These are phyloP conservation scores for Xylariaceae sp. DNA, from an alignment of 2,329 filamentous ascomycete genomes.

Conservation along the genomic window DNA sequence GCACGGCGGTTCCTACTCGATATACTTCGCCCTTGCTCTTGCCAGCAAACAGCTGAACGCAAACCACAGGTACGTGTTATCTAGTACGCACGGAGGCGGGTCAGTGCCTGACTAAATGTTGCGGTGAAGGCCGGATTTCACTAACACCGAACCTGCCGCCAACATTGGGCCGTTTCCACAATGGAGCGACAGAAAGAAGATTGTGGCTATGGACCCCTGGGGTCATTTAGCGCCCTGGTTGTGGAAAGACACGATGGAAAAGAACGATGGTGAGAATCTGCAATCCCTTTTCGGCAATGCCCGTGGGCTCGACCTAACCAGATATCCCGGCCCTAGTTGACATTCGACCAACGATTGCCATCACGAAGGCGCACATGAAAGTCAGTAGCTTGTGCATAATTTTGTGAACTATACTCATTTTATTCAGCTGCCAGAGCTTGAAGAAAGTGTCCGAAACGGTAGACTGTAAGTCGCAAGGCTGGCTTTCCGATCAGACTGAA, in stretches of 20 bases:
- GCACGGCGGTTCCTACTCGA: slow-evolving; percentile 85
- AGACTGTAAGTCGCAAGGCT: slow-evolving; percentile 55
- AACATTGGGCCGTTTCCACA: slow-evolving; percentile 84
- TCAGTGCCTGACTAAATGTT: slow-evolving; percentile 7
- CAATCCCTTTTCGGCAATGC: too few species aligned
- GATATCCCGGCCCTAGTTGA: slow-evolving; percentile 50
- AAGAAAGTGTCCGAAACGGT: slow-evolving; percentile 77
- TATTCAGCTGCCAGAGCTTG: slow-evolving; percentile 74
- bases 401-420: slow-evolving; percentile 6
- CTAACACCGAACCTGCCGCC: slow-evolving; percentile 88
- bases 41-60: slow-evolving; percentile 83
- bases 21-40: slow-evolving; percentile 90
- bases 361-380: slow-evolving; percentile 93
- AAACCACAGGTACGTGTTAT: slow-evolving; percentile 59
- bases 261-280: slow-evolving; percentile 56
- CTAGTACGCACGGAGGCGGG: too few species aligned
- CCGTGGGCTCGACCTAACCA: too few species aligned
- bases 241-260: slow-evolving; percentile 72
- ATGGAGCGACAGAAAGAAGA: slow-evolving; percentile 88
- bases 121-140: slow-evolving; percentile 50
- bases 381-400: slow-evolving; percentile 21
- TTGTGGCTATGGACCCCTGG: slow-evolving; percentile 94
- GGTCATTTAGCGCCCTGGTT: slow-evolving; percentile 84
- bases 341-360: slow-evolving; percentile 83
- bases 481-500: neutral